A percentile compares a stretch with the other conserved stretches of the same genome.
These are phyloP conservation scores for Fusarium heterosporum DNA, from an alignment of 2,329 filamentous ascomycete species.

Conservation along the genomic window DNA sequence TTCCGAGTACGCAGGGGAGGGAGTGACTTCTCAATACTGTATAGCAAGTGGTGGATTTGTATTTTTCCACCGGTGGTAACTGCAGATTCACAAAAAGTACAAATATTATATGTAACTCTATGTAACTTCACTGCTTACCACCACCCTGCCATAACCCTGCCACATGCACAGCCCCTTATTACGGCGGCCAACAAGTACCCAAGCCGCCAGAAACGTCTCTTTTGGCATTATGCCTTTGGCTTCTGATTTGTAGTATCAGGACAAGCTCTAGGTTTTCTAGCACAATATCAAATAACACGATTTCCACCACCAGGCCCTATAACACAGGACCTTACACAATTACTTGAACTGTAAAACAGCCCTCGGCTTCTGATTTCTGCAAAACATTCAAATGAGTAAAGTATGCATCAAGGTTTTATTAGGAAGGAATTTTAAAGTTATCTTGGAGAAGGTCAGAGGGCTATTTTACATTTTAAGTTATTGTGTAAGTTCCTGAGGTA, in stretches of 20 bases:
- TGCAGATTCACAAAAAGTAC: neutral
- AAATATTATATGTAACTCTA: neutral
- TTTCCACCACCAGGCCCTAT: too few species aligned
- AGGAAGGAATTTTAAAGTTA: too few species aligned
- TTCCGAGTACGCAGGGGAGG: neutral
- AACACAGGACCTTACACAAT: too few species aligned
- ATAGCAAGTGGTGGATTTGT: neutral
- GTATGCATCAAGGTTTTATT: neutral
- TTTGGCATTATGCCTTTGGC: neutral
- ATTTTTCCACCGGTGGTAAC: neutral
- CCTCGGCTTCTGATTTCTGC: too few species aligned
- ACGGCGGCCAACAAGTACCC: neutral
- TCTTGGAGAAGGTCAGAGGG: too few species aligned
- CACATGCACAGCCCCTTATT: neutral
- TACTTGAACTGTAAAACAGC: too few species aligned
- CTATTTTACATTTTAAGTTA: too few species aligned
- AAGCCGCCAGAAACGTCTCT: neutral
- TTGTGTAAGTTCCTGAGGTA: too few species aligned
- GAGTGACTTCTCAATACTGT: neutral
- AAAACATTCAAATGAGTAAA: neutral
- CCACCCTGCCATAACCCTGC: neutral
- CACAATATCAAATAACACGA: too few species aligned
- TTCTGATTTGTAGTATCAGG: neutral
- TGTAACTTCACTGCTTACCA: neutral
- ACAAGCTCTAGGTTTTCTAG: too few species aligned